Percentiles rank a stretch among this genome's conserved stretches.
Conservation (phyloP, 176 grass and related monocot genomes). For the Avena eriantha region DNA sequence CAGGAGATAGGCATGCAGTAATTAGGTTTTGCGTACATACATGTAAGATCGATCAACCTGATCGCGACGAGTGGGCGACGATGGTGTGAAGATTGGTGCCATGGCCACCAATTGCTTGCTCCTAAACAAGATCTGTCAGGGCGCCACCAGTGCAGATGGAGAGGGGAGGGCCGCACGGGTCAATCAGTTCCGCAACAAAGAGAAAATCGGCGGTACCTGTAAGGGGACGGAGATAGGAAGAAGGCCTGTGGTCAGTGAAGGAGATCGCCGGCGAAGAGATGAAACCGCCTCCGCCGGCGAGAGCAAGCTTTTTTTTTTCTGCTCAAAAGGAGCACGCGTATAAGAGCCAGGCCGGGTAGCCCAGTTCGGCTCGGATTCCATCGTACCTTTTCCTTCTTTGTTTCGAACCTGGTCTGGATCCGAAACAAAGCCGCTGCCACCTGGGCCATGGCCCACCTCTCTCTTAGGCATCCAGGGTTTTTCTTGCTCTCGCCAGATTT, state of each 20-base stretch:
- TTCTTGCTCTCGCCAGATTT: too few relatives aligned
- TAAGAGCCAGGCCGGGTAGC: neutral
- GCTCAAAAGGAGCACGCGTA: neutral
- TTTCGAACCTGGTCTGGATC: too few relatives aligned
- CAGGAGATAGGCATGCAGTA: neutral
- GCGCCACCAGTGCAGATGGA: neutral
- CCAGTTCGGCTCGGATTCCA: neutral
- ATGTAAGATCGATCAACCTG: neutral
- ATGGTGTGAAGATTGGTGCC: neutral
- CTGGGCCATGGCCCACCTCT: too few relatives aligned
- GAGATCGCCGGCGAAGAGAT: neutral
- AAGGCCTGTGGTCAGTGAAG: neutral
- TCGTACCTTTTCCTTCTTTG: too few relatives aligned
- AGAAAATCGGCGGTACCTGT: neutral
- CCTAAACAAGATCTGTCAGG: neutral
- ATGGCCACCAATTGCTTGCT: neutral
- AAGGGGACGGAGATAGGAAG: neutral
- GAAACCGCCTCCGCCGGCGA: neutral
- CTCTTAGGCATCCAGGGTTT: too few relatives aligned
- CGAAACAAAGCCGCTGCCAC: too few relatives aligned
- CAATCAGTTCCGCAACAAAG: neutral
- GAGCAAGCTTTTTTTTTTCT: neutral
- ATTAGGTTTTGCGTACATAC: neutral
- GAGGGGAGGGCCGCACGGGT: neutral
- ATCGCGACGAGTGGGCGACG: neutral